These are phyloP conservation scores for Daedaleopsis nitida DNA, from an alignment of 768 basidiomycete genomes.

Conservation along the genomic window DNA sequence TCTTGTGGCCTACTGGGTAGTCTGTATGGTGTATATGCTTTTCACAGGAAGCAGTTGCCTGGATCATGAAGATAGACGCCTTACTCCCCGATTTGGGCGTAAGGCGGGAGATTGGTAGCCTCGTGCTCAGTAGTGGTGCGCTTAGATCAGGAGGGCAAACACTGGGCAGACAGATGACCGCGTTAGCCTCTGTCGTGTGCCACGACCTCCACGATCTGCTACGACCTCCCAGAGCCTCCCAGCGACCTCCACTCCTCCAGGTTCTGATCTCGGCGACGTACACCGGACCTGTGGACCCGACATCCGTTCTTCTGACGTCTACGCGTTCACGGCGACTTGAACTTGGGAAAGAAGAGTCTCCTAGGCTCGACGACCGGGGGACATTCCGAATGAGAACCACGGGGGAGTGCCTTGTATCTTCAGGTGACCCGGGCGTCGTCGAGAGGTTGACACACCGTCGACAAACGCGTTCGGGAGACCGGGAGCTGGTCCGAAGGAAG, in stretches of 20 bases:
- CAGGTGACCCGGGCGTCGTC: neutral
- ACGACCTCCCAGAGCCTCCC: too few species aligned
- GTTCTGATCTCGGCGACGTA: neutral
- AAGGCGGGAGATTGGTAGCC: slow-evolving; percentile 13
- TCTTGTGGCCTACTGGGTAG: too few species aligned
- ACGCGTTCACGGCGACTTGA: neutral
- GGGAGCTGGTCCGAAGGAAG: neutral
- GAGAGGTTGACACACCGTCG: slow-evolving; percentile 1
- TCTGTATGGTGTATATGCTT: too few species aligned
- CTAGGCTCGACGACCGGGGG: neutral
- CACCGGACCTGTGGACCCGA: neutral
- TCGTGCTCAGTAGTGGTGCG: neutral
- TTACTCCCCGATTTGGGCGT: neutral
- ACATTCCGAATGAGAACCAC: neutral
- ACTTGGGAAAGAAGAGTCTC: neutral
- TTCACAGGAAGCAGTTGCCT: too few species aligned
- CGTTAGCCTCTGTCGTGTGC: neutral
- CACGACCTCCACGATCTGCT: too few species aligned
- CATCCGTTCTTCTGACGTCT: neutral
- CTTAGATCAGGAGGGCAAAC: neutral
- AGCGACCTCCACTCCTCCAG: too few species aligned
- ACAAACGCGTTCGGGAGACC: neutral
- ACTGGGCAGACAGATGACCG: neutral
- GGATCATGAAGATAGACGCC: too few species aligned
- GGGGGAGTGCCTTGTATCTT: too few species aligned